phyloP scores from a whole-genome alignment of 1,284 basidiomycete species.

The Mycosarcoma mackinlayi region DNA sequence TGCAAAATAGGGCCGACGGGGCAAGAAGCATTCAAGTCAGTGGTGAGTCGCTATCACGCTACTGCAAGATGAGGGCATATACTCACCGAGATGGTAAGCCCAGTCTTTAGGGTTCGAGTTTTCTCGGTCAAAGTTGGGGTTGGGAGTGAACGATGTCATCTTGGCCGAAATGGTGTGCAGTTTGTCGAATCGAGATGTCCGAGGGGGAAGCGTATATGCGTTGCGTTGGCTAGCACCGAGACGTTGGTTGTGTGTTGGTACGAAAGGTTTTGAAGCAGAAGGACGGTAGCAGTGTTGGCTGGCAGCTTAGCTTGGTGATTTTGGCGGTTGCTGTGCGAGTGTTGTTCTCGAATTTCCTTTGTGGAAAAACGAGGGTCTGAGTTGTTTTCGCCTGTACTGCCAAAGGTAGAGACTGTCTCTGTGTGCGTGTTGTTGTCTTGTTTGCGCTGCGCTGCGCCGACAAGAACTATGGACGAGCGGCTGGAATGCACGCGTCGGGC shows the following conservation, averaged over 20 bases:
- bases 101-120: slow-evolving; percentile 61
- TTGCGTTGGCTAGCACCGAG: neutral
- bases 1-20: no score
- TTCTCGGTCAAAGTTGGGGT: slow-evolving; percentile 46
- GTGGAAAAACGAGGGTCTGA: no score
- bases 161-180: neutral
- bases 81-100: slow-evolving; percentile 60
- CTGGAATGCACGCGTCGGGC: slow-evolving; percentile 6
- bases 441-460: neutral
- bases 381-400: no score
- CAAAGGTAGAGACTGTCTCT: no score
- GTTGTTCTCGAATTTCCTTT: slow-evolving; percentile 2
- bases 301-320: no score
- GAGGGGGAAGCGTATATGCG: neutral
- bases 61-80: neutral
- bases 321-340: neutral
- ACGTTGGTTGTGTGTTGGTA: neutral
- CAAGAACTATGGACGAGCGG: no score
- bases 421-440: slow-evolving; percentile 5
- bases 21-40: no score
- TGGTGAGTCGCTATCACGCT: no score
- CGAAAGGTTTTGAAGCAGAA: neutral
- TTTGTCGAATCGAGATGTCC: neutral
- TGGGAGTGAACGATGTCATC: slow-evolving; percentile 54
- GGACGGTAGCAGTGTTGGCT: neutral